These are phyloP conservation scores for Diaporthe citri DNA, from an alignment of 2,329 filamentous ascomycete species.

Conservation along the genomic window DNA sequence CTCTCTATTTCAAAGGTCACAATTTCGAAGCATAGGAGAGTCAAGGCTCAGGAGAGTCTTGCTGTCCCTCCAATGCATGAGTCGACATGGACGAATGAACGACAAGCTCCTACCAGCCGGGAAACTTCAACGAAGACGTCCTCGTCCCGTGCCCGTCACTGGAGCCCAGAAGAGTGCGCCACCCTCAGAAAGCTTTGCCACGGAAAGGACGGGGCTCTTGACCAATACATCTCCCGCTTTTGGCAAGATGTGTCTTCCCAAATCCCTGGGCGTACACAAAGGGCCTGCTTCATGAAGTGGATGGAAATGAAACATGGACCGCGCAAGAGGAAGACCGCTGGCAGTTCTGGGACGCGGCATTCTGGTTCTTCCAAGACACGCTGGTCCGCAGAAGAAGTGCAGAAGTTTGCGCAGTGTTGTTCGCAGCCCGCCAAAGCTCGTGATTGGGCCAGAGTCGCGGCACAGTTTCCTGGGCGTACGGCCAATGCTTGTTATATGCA, in stretches of 20 bases:
- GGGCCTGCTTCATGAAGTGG: not conserved
- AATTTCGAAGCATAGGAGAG: not conserved
- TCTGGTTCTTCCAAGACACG: accelerated
- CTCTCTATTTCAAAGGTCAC: not conserved
- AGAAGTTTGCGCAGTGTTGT: not conserved
- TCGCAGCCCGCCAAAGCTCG: too few species aligned
- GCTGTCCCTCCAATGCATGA: too few species aligned
- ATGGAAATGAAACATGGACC: too few species aligned
- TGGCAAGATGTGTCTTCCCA: not conserved
- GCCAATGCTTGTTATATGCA: accelerated
- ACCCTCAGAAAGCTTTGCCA: not conserved
- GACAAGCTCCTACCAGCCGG: too few species aligned
- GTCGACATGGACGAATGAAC: too few species aligned
- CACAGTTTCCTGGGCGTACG: not conserved
- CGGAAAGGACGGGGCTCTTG: not conserved
- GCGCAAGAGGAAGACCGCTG: not conserved
- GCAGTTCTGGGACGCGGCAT: not conserved
- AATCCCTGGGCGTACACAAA: not conserved
- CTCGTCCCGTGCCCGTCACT: not conserved
- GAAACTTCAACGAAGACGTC: too few species aligned
- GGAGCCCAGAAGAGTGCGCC: not conserved
- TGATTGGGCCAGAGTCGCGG: not conserved
- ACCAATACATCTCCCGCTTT: not conserved
- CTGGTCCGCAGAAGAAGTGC: not conserved
- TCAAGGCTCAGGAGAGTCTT: accelerated